These are phyloP conservation scores for Penicillium polonicum DNA, from an alignment of 2,329 filamentous ascomycete species.

Conservation along the genomic window DNA sequence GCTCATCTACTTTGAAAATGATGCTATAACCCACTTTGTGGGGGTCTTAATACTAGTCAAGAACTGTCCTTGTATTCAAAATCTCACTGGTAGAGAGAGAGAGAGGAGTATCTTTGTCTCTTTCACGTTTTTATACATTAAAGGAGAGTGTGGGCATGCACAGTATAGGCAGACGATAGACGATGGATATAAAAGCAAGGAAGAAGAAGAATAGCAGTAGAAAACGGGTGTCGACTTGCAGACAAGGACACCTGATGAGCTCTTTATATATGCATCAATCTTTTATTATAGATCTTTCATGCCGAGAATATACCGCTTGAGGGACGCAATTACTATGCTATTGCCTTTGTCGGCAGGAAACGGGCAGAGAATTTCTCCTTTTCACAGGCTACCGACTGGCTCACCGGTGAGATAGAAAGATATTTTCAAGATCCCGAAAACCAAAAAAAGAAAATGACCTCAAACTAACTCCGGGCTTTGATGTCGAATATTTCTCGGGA, in stretches of 20 bases:
- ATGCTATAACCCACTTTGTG: not conserved
- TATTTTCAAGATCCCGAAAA: not conserved
- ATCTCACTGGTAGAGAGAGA: not conserved
- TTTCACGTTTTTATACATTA: not conserved
- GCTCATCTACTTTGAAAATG: not conserved
- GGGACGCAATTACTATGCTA: not conserved
- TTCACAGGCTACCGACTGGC: not conserved
- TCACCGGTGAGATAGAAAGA: not conserved
- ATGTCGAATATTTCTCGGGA: slow-evolving; percentile 17
- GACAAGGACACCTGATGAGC: not conserved
- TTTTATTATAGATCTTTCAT: not conserved
- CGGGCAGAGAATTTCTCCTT: not conserved
- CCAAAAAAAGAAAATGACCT: not conserved
- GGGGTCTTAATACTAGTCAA: too few species aligned
- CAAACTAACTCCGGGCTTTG: slow-evolving; percentile 5
- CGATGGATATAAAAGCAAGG: not conserved
- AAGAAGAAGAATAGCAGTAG: not conserved
- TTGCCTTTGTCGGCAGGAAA: not conserved
- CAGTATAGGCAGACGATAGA: not conserved
- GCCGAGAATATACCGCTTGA: not conserved
- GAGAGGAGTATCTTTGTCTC: not conserved
- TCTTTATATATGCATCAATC: not conserved
- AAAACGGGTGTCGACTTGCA: not conserved
- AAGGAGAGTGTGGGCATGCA: not conserved
- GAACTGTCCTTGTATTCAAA: too few species aligned